phyloP scores from a whole-genome alignment of 164 flowering plant species.

The Macadamia integrifolia region DNA sequence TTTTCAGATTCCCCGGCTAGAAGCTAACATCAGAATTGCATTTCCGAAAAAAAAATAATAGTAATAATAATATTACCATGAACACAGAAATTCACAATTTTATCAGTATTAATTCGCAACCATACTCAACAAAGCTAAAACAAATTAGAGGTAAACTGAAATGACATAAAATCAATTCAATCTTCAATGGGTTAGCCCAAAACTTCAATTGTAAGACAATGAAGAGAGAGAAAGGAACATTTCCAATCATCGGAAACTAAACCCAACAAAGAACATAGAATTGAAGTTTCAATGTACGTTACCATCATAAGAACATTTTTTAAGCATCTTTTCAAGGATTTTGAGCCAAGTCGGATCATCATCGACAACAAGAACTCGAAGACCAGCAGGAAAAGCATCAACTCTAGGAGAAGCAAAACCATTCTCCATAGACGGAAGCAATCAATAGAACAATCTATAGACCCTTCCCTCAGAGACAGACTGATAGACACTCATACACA shows the following conservation, averaged over 20 bases:
- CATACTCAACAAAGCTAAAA: too few relatives aligned
- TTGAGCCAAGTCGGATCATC: slow-evolving; percentile 79
- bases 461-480: background rate
- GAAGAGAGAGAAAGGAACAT: background rate
- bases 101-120: too few relatives aligned
- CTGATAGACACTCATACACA: background rate
- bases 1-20: too few relatives aligned
- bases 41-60: too few relatives aligned
- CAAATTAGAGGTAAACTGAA: too few relatives aligned
- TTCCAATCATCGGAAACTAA: background rate
- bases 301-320: slow-evolving; percentile 67
- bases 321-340: slow-evolving; percentile 84
- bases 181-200: too few relatives aligned
- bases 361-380: slow-evolving; percentile 77
- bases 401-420: slow-evolving; percentile 43
- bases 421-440: slow-evolving; percentile 26
- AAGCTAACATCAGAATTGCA: too few relatives aligned
- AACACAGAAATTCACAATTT: too few relatives aligned
- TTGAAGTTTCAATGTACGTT: background rate
- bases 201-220: too few relatives aligned
- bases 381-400: slow-evolving; percentile 60
- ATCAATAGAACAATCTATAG: background rate
- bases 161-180: too few relatives aligned
- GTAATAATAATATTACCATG: too few relatives aligned
- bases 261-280: slow-evolving; percentile 2